These are phyloP conservation scores for Sugiyamaella sp. DNA, from an alignment of 1,139 yeast genomes.

Conservation along the genomic window DNA sequence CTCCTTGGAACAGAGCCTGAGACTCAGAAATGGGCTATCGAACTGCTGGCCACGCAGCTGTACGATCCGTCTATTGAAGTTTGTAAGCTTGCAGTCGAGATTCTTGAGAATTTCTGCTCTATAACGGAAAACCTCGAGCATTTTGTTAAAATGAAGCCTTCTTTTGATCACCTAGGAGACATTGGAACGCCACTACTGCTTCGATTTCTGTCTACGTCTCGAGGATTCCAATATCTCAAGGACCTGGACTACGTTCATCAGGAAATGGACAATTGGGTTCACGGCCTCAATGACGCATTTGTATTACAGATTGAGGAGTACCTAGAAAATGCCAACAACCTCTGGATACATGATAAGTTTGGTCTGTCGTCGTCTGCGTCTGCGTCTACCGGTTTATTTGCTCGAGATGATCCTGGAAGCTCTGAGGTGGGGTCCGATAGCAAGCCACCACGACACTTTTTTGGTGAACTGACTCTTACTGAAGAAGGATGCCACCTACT, in stretches of 20 bases:
- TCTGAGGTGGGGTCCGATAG: slow-evolving; percentile 16
- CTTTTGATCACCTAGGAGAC: slow-evolving; percentile 49
- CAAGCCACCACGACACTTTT: slow-evolving; percentile 65
- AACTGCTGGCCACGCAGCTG: slow-evolving; percentile 64
- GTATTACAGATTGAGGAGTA: slow-evolving; percentile 55
- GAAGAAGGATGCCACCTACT: slow-evolving; percentile 71
- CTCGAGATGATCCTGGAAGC: slow-evolving; percentile 17
- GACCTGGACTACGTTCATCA: slow-evolving; percentile 55
- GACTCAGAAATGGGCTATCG: slow-evolving; percentile 47
- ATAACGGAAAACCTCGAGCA: slow-evolving; percentile 48
- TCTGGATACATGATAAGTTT: slow-evolving; percentile 25
- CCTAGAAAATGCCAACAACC: slow-evolving; percentile 38
- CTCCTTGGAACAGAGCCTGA: slow-evolving; percentile 41
- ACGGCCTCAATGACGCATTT: slow-evolving; percentile 55
- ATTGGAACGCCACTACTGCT: slow-evolving; percentile 54
- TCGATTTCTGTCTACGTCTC: slow-evolving; percentile 56
- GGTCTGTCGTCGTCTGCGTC: slow-evolving; percentile 10
- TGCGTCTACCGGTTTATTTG: slow-evolving; percentile 9
- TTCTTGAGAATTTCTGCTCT: slow-evolving; percentile 53
- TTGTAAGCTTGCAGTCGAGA: slow-evolving; percentile 57
- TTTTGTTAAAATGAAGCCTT: slow-evolving; percentile 51
- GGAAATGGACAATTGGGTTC: slow-evolving; percentile 64
- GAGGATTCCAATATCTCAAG: slow-evolving; percentile 58
- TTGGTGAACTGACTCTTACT: slow-evolving; percentile 77
- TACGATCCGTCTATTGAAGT: slow-evolving; percentile 67